phyloP scores from a whole-genome alignment of 352 stramenopile species.

The Phytophthora tentaculata region DNA sequence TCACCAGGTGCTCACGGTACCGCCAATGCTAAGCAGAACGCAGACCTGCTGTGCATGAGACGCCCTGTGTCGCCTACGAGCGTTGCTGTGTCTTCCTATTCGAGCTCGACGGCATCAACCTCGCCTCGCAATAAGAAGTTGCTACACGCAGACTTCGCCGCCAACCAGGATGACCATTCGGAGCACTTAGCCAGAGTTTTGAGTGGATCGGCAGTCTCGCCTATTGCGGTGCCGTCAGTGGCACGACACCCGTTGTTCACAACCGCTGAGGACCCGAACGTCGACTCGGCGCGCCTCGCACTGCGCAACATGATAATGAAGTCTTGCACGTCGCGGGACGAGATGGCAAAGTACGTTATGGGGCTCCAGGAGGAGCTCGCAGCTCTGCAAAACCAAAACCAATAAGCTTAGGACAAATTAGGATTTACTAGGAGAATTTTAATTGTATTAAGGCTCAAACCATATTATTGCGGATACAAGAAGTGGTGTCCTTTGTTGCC shows the following conservation, averaged over 20 bases:
- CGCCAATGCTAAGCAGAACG: conserved; percentile 12
- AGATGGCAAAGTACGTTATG: conserved; percentile 63
- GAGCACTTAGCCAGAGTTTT: conserved; percentile 22
- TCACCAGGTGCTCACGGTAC: conserved; percentile 25
- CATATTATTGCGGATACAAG: no score
- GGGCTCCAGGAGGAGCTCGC: conserved; percentile 62
- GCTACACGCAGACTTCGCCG: conserved; percentile 39
- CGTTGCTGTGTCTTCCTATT: conserved; percentile 46
- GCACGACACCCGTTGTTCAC: conserved; percentile 43
- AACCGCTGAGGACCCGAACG: conserved; percentile 32
- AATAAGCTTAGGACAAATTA: conserved; percentile 29
- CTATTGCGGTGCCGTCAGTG: conserved; percentile 23
- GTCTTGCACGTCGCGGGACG: conserved; percentile 52
- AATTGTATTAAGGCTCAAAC: conserved; percentile 24
- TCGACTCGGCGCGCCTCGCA: conserved; percentile 43
- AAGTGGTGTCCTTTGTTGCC: no score
- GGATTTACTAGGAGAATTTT: conserved; percentile 13
- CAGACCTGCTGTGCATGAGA: conserved; percentile 26
- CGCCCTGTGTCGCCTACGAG: conserved; percentile 49
- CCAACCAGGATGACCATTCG: conserved; percentile 13
- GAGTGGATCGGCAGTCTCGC: conserved; percentile 5
- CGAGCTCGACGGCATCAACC: conserved; percentile 48
- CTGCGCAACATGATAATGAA: conserved; percentile 63
- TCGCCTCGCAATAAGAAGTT: conserved; percentile 56
- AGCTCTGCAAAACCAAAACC: conserved; percentile 43